phyloP scores from a whole-genome alignment of 1,284 basidiomycete genomes.

The Ceratobasidium sp. region DNA sequence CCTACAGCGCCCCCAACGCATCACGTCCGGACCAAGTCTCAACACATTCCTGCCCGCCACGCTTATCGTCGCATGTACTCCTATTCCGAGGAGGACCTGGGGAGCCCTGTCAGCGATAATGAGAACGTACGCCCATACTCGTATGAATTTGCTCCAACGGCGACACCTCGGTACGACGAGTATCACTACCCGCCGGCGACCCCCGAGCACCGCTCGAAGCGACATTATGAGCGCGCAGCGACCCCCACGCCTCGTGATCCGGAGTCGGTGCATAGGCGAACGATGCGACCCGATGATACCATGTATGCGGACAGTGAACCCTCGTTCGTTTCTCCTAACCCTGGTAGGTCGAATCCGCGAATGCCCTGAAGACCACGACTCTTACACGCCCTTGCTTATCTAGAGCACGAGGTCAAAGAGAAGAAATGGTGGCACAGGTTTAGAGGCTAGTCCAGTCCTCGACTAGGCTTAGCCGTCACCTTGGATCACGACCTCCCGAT shows the following conservation, averaged over 20 bases:
- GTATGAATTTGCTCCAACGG: slow-evolving; percentile 29
- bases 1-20: slow-evolving; percentile 9
- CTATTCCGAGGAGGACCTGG: slow-evolving; percentile 29
- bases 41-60: slow-evolving; percentile 28
- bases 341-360: slow-evolving; percentile 29
- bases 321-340: slow-evolving; percentile 30
- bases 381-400: slow-evolving; percentile 12
- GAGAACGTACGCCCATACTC: slow-evolving; percentile 37
- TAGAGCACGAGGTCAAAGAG: slow-evolving; percentile 39
- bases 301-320: slow-evolving; percentile 13
- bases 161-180: slow-evolving; percentile 8
- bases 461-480: background rate
- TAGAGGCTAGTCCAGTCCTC: slow-evolving; percentile 13
- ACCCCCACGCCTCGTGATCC: slow-evolving; percentile 33
- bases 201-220: slow-evolving; percentile 22
- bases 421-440: slow-evolving; percentile 39
- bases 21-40: slow-evolving; percentile 25
- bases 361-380: slow-evolving; percentile 26
- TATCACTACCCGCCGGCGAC: slow-evolving; percentile 23
- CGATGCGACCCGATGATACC: slow-evolving; percentile 5
- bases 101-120: slow-evolving; percentile 17
- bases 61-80: slow-evolving; percentile 21
- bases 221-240: slow-evolving; percentile 15
- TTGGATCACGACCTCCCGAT: background rate
- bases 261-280: slow-evolving; percentile 12